Conservation (phyloP, 305 asterid genomes). For the Fraxinus angustifolia region DNA sequence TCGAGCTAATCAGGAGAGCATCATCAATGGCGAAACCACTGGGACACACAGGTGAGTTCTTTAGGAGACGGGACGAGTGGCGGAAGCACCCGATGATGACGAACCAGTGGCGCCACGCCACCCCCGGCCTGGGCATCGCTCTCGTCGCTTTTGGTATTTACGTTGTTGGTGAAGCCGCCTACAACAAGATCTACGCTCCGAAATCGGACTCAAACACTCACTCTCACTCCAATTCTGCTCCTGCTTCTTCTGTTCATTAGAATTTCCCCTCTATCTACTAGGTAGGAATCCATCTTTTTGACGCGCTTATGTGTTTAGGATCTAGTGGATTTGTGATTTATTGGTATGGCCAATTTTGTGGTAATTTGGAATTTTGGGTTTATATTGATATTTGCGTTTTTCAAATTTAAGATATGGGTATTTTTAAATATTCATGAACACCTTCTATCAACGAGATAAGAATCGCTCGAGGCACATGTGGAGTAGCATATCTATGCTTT, state of each 20-base stretch:
- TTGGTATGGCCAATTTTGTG: not conserved
- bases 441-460: not conserved
- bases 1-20: not conserved
- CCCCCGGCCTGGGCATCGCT: conserved; percentile 88
- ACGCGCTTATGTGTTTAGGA: not conserved
- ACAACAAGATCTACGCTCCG: conserved; percentile 72
- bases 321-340: not conserved
- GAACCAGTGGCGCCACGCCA: conserved; percentile 82
- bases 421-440: not conserved
- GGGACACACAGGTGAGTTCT: conserved; percentile 87
- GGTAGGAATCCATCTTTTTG: not conserved
- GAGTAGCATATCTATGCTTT: not conserved
- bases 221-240: conserved; percentile 37
- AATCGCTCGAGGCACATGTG: not conserved
- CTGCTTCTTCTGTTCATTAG: conserved; percentile 16
- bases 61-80: conserved; percentile 80
- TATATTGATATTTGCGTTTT: not conserved
- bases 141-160: conserved; percentile 74
- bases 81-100: conserved; percentile 59
- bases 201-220: conserved; percentile 7
- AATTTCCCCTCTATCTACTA: not conserved
- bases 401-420: not conserved
- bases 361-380: not conserved
- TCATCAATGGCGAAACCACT: conserved; percentile 48
- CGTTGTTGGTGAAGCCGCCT: conserved; percentile 68